These are phyloP conservation scores for Coelastrella sp. DNA, from an alignment of 139 green algal genomes.

Conservation along the genomic window DNA sequence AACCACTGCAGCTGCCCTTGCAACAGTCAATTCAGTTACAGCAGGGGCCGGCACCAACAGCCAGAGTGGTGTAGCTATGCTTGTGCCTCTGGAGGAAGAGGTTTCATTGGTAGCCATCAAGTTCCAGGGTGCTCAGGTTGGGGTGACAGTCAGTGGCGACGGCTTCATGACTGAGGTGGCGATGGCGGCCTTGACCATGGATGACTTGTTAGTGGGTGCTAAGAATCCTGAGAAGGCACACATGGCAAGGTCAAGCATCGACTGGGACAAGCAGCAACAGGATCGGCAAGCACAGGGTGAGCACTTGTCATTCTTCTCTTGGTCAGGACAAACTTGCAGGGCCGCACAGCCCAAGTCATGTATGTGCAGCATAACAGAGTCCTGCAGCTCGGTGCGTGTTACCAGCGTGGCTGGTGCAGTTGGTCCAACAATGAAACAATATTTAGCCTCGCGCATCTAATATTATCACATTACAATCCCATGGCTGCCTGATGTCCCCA, in stretches of 20 bases:
- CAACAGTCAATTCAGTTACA: not conserved
- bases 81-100: slow-evolving; percentile 75
- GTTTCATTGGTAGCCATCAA: slow-evolving; percentile 67
- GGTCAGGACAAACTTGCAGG: no score
- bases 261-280: slow-evolving; percentile 41
- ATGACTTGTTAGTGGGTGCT: slow-evolving; percentile 46
- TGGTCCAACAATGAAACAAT: no score
- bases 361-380: no score
- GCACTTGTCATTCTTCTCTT: no score
- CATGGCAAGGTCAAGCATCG: slow-evolving; percentile 37
- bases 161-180: slow-evolving; percentile 48
- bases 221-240: slow-evolving; percentile 28
- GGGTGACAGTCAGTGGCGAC: slow-evolving; percentile 52
- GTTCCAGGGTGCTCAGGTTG: slow-evolving; percentile 49
- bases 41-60: not conserved
- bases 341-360: no score
- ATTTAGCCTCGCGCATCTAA: no score
- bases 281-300: not conserved
- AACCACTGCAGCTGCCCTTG: not conserved
- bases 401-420: no score
- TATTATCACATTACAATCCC: no score
- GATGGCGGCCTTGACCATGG: slow-evolving; percentile 48
- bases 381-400: no score
- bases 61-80: not conserved
- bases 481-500: no score